Percentiles rank a stretch among this genome's conserved stretches.
Conservation (phyloP, 2,329 filamentous ascomycete species). For the Xylariales sp. region DNA sequence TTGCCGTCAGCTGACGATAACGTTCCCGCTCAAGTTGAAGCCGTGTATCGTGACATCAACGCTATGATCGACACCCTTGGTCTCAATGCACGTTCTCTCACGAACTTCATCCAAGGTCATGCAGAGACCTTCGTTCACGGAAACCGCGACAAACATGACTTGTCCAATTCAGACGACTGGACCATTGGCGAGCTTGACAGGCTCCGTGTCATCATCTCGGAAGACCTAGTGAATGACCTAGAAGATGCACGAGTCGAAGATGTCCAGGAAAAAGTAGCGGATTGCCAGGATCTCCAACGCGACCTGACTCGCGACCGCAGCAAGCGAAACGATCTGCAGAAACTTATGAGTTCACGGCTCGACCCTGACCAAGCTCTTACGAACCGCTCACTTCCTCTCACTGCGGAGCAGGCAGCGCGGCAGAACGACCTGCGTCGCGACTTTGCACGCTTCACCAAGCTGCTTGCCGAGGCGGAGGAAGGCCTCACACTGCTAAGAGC, state of each 20-base stretch:
- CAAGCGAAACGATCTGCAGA: constrained; percentile 74
- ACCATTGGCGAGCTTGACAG: constrained; percentile 70
- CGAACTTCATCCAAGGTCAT: constrained; percentile 64
- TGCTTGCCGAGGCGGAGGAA: constrained; percentile 75
- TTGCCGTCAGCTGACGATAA: constrained; percentile 49
- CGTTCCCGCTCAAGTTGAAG: constrained; percentile 59
- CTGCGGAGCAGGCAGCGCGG: constrained; percentile 75
- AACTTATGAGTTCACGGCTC: constrained; percentile 64
- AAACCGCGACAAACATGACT: constrained; percentile 58
- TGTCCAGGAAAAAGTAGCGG: constrained; percentile 62
- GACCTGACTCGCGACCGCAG: constrained; percentile 69
- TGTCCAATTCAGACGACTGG: constrained; percentile 67
- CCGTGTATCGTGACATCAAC: constrained; percentile 75
- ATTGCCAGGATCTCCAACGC: constrained; percentile 61
- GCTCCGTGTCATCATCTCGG: constrained; percentile 59
- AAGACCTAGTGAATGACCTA: constrained; percentile 59
- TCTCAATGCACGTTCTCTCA: constrained; percentile 69
- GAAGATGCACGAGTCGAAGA: constrained; percentile 64
- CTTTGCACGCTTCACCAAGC: constrained; percentile 69
- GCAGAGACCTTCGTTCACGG: constrained; percentile 44
- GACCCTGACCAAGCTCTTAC: constrained; percentile 64
- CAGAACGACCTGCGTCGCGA: constrained; percentile 77
- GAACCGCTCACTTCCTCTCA: constrained; percentile 68
- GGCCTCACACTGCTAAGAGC: constrained; percentile 73
- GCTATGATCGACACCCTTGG: constrained; percentile 93